A percentile compares a stretch with the other conserved stretches of the same genome.
These are phyloP conservation scores for Fusarium nematophilum DNA, from an alignment of 2,329 filamentous ascomycete species.

Conservation along the genomic window DNA sequence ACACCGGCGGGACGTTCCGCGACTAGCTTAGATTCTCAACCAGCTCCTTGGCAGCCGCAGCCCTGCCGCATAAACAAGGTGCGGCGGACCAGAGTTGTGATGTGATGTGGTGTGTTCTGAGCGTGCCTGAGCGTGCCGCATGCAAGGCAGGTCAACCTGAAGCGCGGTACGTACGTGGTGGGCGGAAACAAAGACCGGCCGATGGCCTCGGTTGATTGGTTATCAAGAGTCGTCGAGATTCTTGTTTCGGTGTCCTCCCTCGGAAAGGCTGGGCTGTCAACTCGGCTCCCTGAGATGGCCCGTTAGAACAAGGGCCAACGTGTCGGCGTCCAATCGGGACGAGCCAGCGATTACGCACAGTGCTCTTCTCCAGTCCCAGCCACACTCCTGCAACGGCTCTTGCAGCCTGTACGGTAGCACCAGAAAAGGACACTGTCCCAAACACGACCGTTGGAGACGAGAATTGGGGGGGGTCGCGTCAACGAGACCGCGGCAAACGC, in stretches of 20 bases:
- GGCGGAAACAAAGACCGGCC: conserved; percentile 5
- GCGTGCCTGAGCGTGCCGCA: conserved; percentile 3
- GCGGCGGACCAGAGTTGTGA: background rate
- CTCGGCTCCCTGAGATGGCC: background rate
- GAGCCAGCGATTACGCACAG: conserved; percentile 3
- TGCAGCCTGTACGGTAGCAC: conserved; percentile 5
- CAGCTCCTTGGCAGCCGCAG: background rate
- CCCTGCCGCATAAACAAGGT: conserved; percentile 5
- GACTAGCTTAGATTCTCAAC: conserved; percentile 15
- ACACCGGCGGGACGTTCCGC: conserved; percentile 40
- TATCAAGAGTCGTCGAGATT: conserved; percentile 6
- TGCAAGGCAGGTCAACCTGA: conserved; percentile 3
- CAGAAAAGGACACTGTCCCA: background rate
- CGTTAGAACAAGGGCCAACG: conserved; percentile 10
- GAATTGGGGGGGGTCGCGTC: conserved; percentile 24
- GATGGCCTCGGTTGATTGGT: conserved; percentile 26
- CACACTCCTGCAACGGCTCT: background rate
- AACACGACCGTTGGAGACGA: conserved; percentile 6
- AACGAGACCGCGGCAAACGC: conserved; percentile 16
- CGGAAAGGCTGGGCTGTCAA: conserved; percentile 13
- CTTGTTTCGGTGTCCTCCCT: conserved; percentile 26
- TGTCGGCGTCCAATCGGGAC: conserved; percentile 24
- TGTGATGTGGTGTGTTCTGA: background rate
- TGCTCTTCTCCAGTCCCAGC: background rate
- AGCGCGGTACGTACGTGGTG: conserved; percentile 14